phyloP scores from a whole-genome alignment of 2,329 filamentous ascomycete species.

The Biscogniauxia mediterranea region DNA sequence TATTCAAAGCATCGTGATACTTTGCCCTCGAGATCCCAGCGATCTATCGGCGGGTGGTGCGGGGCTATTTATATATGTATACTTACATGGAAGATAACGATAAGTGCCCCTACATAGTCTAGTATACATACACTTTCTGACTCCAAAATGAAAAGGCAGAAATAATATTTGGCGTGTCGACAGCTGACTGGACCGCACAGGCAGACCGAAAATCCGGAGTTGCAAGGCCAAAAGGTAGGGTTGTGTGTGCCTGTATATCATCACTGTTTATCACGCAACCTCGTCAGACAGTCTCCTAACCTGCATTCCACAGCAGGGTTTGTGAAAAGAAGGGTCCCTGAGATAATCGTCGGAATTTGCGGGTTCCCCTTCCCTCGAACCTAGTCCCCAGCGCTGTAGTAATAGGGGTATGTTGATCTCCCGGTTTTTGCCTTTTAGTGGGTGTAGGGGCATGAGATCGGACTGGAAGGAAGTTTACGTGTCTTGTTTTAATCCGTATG shows the following conservation, averaged over 20 bases:
- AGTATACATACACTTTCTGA: neutral
- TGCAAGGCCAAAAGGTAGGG: neutral
- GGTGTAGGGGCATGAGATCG: slow-evolving; percentile 9
- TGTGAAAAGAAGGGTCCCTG: neutral
- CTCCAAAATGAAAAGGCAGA: neutral
- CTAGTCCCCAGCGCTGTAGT: neutral
- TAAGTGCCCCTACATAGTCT: neutral
- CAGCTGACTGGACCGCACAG: slow-evolving; percentile 2
- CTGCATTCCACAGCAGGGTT: neutral
- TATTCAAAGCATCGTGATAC: neutral
- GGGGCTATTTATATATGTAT: neutral
- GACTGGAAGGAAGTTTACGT: slow-evolving; percentile 2
- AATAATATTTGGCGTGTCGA: neutral
- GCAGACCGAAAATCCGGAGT: slow-evolving; percentile 25
- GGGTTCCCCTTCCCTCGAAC: neutral
- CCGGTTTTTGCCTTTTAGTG: neutral
- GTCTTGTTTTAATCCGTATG: neutral
- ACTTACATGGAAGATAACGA: neutral
- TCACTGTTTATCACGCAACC: neutral
- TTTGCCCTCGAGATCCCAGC: neutral
- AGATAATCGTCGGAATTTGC: neutral
- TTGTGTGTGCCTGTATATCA: neutral
- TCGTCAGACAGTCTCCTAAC: no score
- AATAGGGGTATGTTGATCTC: neutral
- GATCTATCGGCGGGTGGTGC: neutral